Base-by-base conservation (phyloP, 73 alveolate genomes). In the Paramecium bursaria region DNA sequence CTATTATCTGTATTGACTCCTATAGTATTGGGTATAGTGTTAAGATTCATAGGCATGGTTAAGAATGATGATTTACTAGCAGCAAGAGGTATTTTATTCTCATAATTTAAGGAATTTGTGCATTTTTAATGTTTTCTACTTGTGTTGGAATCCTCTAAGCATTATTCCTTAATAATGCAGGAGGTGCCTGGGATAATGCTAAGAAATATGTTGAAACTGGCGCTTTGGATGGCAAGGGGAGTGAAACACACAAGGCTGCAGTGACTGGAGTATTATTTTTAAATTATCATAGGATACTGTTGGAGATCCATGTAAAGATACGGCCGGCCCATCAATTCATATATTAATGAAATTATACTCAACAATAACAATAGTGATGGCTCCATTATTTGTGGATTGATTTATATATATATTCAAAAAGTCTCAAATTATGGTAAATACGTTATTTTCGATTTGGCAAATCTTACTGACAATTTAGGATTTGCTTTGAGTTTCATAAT, bases 181-280 rank as follows among this genome's bases (percentile, higher is more conserved):
- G 98, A 25, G 98, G 98, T 2, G 98, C 98, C 3, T 94, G 98
- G 98, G 98, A 94, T 85, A 94, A 94, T 54, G 96, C 96, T 46
- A 94, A 94, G 90, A 94, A 94, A 57, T 94, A 90, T 73, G 86
- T 94, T 44, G 98, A 94, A 46, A 92, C 95, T 10, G 98, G 98
- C 11, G 93, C 49, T 15, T 86, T 87, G 50, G 98, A 97, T 14
- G 98, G 98, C 1, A 94, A 94, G 61, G 97, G 97, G 19, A 85
- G 95, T 30, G 98, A 94, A 10, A 95, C 98, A 7, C 98, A 94
- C 57, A 94, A 94, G 74, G 95, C 98, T 29, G 95, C 96, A 21
- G 96, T 93, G 2, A 94, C 98, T 3, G 98, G 98, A 26, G 82
- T 67, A 67, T 9, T 14, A 19, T n/a, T 35, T 2, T 39, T n/a